Evolutionary conservation across 2,329 filamentous ascomycete genomes (phyloP), one percentile per base, ranked within the genome.

Genomic region (Stagonosporopsis tanaceti): DNA sequence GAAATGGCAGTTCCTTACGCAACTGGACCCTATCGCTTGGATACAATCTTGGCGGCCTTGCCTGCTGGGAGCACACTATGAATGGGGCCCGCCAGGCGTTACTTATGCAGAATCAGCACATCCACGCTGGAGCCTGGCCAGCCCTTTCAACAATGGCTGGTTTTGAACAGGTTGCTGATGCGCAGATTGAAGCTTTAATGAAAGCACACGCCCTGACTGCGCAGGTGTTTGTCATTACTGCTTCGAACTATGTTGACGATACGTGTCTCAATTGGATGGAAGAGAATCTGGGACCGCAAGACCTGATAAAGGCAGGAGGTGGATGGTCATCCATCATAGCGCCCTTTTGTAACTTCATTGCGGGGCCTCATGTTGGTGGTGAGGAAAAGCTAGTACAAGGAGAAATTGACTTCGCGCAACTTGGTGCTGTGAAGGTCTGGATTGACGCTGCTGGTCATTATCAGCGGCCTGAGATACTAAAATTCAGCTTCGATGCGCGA

Each of bases 111-210:
- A 70, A 72, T 17, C 70, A 77, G 46, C 71, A 76, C 32, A 73
- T 79, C 71, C 69, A 74, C 53, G 69, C 71, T 2, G 71, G 71
- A 34, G 69, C 53, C 65, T 82, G 74, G 71, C 76, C 53, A 68
- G 82, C 52, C 58, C 59, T 72, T n/a, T 70, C 69, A 0, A 72
- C 68, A 7, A 71, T 74, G 72, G 62, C 64, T 0, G 78, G 78
- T 0, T 80, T 81, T 40, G 77, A 80, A 54, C 64, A 59, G 0
- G 73, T 76, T 6, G 78, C 78, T 2, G 73, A 79, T 57, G 68
- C 68, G n/a, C 78, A 81, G 64, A 81, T 81, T 50, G 79, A 81
- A 67, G 79, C 76, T 5, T 60, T 81, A 34, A 81, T 80, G 78
- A 81, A 80, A 66, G 66, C 69, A 5, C 79, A 81, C 57, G 79